Evolutionary conservation across 345 rosid genomes (phyloP).

Genomic region (Eucalyptus microcorys): DNA sequence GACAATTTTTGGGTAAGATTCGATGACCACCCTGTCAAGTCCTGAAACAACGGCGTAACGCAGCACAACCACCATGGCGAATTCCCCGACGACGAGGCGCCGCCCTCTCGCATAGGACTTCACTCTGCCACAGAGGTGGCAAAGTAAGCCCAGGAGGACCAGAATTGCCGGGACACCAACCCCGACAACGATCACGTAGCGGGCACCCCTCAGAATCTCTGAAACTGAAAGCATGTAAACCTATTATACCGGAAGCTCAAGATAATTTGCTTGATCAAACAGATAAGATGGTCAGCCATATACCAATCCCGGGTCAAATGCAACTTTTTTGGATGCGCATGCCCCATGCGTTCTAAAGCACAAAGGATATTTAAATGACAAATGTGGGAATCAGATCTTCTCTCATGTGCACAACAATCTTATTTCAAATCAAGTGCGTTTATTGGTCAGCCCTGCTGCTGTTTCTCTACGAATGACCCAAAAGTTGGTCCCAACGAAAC

Average conservation of each 20-base stretch:
- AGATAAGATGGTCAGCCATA: background rate
- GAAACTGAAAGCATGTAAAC: slow-evolving; percentile 5
- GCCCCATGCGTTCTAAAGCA: background rate
- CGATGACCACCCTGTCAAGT: slow-evolving; percentile 29
- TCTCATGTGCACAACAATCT: background rate
- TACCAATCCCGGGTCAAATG: background rate
- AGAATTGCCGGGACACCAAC: slow-evolving; percentile 44
- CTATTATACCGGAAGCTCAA: background rate
- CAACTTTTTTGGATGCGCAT: background rate
- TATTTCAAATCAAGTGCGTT: background rate
- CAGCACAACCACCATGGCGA: background rate
- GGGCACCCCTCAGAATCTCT: slow-evolving; percentile 29
- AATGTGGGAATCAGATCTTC: background rate
- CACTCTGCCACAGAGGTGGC: slow-evolving; percentile 22
- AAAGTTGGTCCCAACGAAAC: background rate
- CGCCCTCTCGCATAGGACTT: background rate
- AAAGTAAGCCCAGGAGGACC: slow-evolving; percentile 16
- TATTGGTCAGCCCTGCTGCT: background rate
- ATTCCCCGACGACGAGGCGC: background rate
- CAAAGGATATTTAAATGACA: background rate
- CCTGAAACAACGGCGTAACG: slow-evolving; percentile 8
- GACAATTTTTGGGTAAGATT: slow-evolving; percentile 43
- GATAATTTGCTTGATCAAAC: background rate
- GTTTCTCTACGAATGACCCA: background rate
- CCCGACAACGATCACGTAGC: slow-evolving; percentile 32